These are phyloP conservation scores for Crucibulum laeve DNA, from an alignment of 768 basidiomycete genomes.

Conservation along the genomic window DNA sequence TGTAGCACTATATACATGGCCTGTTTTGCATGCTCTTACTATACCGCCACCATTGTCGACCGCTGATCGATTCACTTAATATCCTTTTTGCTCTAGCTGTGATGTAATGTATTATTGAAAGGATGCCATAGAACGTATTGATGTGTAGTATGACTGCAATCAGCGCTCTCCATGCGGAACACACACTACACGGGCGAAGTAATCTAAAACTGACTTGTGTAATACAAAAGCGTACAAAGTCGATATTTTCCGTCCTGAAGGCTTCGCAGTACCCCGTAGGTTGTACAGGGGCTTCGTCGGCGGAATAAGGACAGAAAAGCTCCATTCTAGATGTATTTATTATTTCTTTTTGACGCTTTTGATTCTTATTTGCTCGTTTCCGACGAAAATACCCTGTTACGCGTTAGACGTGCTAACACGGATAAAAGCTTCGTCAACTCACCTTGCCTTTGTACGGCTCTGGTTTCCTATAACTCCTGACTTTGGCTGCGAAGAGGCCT, in stretches of 20 bases:
- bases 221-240: too few species aligned
- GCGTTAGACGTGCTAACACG: neutral
- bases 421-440: constrained; percentile 21
- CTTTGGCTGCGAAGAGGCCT: constrained; percentile 84
- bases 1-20: too few species aligned
- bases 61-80: too few species aligned
- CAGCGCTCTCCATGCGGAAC: too few species aligned
- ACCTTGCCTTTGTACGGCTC: constrained; percentile 99
- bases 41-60: too few species aligned
- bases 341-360: constrained; percentile 97
- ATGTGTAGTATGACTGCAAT: too few species aligned
- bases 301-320: neutral
- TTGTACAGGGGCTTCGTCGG: neutral
- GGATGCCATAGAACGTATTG: too few species aligned
- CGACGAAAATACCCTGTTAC: constrained; percentile 84
- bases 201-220: neutral
- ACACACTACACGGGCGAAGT: neutral
- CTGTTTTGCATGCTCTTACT: too few species aligned
- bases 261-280: too few species aligned
- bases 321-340: constrained; percentile 13
- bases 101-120: too few species aligned
- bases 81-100: too few species aligned
- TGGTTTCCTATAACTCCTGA: constrained; percentile 80
- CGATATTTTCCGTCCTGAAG: too few species aligned
- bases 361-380: constrained; percentile 87